A percentile compares a stretch with the other conserved stretches of the same genome.
phyloP scores from a whole-genome alignment of 78 protist genomes.

The Dictyostelium intermedium region DNA sequence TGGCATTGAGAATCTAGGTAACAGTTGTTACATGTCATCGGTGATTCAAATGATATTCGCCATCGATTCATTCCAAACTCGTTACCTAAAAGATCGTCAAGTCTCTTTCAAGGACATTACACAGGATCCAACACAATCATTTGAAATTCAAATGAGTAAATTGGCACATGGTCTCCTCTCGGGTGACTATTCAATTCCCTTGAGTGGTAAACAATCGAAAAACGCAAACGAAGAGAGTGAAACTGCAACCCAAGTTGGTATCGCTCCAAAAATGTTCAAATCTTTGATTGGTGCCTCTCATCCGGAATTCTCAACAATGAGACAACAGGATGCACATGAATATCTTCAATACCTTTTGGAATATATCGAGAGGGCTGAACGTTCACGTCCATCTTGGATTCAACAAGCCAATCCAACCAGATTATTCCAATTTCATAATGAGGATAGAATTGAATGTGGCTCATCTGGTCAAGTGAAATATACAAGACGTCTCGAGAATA shows the following conservation, averaged over 20 bases:
- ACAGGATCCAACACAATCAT: conserved; percentile 28
- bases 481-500: conserved; percentile 42
- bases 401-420: conserved; percentile 20
- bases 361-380: conserved; percentile 49
- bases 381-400: conserved; percentile 52
- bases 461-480: conserved; percentile 78
- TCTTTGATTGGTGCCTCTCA: conserved; percentile 85
- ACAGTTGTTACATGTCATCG: conserved; percentile 90
- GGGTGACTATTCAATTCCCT: conserved; percentile 84
- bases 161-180: conserved; percentile 82
- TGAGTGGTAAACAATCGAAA: not conserved
- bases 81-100: conserved; percentile 22
- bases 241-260: conserved; percentile 78
- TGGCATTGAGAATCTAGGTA: conserved; percentile 97
- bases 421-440: conserved; percentile 39
- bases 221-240: conserved; percentile 6
- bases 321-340: conserved; percentile 96
- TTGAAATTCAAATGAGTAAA: conserved; percentile 84
- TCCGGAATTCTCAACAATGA: conserved; percentile 86
- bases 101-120: conserved; percentile 48
- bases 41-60: conserved; percentile 88
- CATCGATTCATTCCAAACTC: conserved; percentile 53
- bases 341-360: conserved; percentile 83
- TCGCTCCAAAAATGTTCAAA: conserved; percentile 91
- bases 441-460: conserved; percentile 85